Conservation (phyloP, 2,329 filamentous ascomycete genomes). For the Madurella fahalii region DNA sequence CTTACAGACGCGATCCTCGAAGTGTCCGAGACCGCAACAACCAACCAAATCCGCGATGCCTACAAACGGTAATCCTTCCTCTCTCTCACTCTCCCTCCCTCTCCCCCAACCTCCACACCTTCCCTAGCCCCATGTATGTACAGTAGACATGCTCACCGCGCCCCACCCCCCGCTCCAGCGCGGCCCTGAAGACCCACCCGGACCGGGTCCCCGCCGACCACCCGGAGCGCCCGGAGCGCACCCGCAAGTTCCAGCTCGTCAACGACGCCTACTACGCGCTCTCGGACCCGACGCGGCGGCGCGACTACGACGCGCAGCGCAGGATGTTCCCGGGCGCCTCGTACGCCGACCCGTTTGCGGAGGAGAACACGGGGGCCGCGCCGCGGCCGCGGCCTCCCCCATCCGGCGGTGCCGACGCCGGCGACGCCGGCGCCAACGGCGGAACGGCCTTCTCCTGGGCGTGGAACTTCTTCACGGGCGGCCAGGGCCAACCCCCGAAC, state of each 20-base stretch:
- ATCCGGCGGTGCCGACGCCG: slow-evolving; percentile 31
- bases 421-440: slow-evolving; percentile 27
- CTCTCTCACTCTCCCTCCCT: no score
- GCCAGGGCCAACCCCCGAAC: slow-evolving; percentile 25
- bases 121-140: slow-evolving; percentile 17
- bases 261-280: slow-evolving; percentile 53
- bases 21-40: slow-evolving; percentile 67
- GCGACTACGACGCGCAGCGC: slow-evolving; percentile 78
- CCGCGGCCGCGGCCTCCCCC: slow-evolving; percentile 41
- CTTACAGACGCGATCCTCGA: slow-evolving; percentile 68
- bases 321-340: slow-evolving; percentile 43
- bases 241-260: slow-evolving; percentile 53
- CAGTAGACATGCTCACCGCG: not conserved
- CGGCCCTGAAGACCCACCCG: slow-evolving; percentile 87
- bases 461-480: slow-evolving; percentile 55
- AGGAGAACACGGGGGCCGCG: slow-evolving; percentile 39
- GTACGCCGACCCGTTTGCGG: slow-evolving; percentile 40
- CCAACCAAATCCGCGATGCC: slow-evolving; percentile 83
- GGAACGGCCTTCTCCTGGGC: slow-evolving; percentile 70
- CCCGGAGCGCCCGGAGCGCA: slow-evolving; percentile 75
- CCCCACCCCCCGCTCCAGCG: slow-evolving; percentile 46
- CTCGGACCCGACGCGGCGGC: slow-evolving; percentile 70
- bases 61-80: slow-evolving; percentile 70
- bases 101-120: not conserved
- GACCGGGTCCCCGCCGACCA: slow-evolving; percentile 83